A percentile compares a stretch with the other conserved stretches of the same genome.
Conservation (phyloP, 1,284 basidiomycete genomes). For the Trichosporon coremiiforme region DNA sequence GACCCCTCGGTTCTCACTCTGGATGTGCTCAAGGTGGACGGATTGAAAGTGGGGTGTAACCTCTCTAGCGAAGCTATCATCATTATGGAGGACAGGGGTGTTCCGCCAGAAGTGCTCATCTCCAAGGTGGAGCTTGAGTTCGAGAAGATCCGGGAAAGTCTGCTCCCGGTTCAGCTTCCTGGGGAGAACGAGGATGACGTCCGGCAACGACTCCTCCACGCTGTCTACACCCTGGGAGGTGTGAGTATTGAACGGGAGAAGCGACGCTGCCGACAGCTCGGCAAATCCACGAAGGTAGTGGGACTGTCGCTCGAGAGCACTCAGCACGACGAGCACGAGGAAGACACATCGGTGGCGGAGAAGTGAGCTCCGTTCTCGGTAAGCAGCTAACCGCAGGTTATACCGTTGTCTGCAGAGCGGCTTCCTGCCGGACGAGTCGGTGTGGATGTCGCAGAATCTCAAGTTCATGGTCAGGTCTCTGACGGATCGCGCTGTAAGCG, state of each 20-base stretch:
- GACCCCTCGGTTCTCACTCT: conserved; percentile 41
- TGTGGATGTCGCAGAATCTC: conserved; percentile 36
- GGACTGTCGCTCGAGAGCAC: conserved; percentile 30
- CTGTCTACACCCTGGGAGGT: conserved; percentile 38
- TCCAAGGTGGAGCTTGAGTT: conserved; percentile 32
- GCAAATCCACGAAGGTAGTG: conserved; percentile 36
- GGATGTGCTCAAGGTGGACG: conserved; percentile 40
- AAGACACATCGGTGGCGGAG: conserved; percentile 35
- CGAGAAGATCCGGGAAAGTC: conserved; percentile 32
- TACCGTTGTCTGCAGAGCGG: conserved; percentile 31
- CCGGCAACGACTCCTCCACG: conserved; percentile 29
- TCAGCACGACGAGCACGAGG: conserved; percentile 18
- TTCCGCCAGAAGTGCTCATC: conserved; percentile 35
- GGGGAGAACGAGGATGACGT: conserved; percentile 37
- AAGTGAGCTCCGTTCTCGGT: conserved; percentile 29
- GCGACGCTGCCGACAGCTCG: conserved; percentile 26
- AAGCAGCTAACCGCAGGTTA: conserved; percentile 17
- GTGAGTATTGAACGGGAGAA: conserved; percentile 40
- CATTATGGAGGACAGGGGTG: conserved; percentile 40
- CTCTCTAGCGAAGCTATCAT: conserved; percentile 43
- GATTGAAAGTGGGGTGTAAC: conserved; percentile 34
- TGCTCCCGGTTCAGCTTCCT: conserved; percentile 25
- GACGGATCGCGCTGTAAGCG: conserved; percentile 29
- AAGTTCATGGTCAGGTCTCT: conserved; percentile 35
- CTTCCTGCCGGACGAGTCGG: conserved; percentile 27